Evolutionary conservation across 148 eudicot species (phyloP), one percentile per base, ranked within the genome.

Genomic region (Heliosperma pusillum): DNA sequence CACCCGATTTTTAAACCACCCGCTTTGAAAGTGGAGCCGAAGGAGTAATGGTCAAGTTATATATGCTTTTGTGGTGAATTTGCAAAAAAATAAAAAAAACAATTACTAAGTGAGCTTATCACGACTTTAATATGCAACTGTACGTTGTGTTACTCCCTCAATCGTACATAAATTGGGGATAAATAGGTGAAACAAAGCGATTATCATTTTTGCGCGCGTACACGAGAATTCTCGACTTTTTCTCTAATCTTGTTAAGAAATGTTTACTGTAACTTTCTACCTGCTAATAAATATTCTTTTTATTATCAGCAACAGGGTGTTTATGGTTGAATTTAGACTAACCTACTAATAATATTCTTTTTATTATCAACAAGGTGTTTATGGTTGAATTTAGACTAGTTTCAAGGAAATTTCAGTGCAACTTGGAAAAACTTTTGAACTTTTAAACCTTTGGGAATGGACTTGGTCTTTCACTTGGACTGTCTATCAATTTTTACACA

Each of bases 1-100:
- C n/a, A n/a, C 83, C 94, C 97, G 27, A 80, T 95, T 56, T 95
- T 97, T 85, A 95, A 95, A 86, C 82, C 88, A 3, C 69, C 83
- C 3, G 97, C 89, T 60, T 82, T 95, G 86, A 58, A 58, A 22
- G 66, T 83, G 55, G 81, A 82, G 52, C 64, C 70, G n/a, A 82
- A 82, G 81, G 82, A 58, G 3, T 61, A 73, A 67, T 65, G 69
- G 8, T 47, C 61, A 58, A 29, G 24, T 59, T 42, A 64, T 80
- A 80, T 74, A 56, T 69, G 62, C 76, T 80, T 80, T 65, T 65
- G 61, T 52, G 77, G 66, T 71, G 70, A 79, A 69, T 71, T 70
- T 80, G 79, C 76, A 76, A 71, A 80, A 70, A 74, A 71, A 40
- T 29, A 29, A 29, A 3, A 29, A 29, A 3, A n/a, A n/a, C n/a